Evolutionary conservation across 2,329 filamentous ascomycete genomes (phyloP), one percentile per base, ranked within the genome.

Genomic region (Paecilomyces dactylethromorphus): DNA sequence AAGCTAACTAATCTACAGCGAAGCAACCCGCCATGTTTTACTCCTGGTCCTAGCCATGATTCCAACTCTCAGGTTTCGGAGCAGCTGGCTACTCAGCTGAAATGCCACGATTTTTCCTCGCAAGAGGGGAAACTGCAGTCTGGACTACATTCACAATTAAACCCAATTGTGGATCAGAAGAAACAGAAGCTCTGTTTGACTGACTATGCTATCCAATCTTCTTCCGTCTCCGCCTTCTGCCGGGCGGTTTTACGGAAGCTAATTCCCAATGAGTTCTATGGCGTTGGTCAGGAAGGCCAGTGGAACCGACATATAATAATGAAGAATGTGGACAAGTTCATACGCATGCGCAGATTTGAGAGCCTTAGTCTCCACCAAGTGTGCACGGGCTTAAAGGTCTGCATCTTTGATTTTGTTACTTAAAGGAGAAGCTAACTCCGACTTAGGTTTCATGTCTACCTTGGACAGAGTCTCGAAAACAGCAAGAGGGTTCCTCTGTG

Each of bases 151-250:
- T 54, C 62, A 32, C 52, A 18, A 53, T 53, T 26, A 26, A 53
- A 49, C 49, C 58, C 5, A 10, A 18, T 18, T 5, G 10, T n/a
- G 39, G 39, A 10, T 8, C 39, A 18, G 15, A 18, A 45, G 29
- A 63, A 57, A 12, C 64, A 61, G 56, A 70, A 69, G 51, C 10
- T 58, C 54, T 78, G 79, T 12, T 76, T 94, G 52, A 85, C 86
- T 33, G 83, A 88, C 21, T 76, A 90, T 64, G 88, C 92, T 1
- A 91, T 86, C 15, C 83, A 89, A 0, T 63, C 78, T 2, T 77
- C 85, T 1, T 82, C 85, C 54, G 89, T 97, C 2, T 96, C 92
- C 3, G 88, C 90, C 0, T 97, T 96, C 69, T 96, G 92, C 71
- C 89, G 88, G 68, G 88, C 91, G 2, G 87, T 88, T 0, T 69